Conservation (phyloP, 257 asterid species). For the Solanum corneliomulleri region DNA sequence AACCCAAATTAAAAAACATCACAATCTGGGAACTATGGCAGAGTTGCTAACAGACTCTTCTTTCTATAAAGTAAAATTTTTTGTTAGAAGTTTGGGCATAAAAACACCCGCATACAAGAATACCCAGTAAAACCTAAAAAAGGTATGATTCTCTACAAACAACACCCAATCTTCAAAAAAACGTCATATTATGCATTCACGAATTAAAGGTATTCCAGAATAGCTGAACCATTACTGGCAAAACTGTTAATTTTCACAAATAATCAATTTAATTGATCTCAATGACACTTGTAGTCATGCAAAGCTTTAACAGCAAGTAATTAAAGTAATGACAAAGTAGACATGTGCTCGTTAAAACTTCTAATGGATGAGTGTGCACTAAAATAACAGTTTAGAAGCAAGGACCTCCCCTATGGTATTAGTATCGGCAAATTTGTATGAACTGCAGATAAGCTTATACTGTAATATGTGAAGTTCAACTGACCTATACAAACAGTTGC, state of each 20-base stretch:
- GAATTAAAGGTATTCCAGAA: not conserved
- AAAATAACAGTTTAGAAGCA: not conserved
- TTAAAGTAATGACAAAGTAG: not conserved
- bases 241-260: not conserved
- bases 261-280: not conserved
- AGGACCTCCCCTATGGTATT: not conserved
- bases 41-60: not conserved
- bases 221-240: not conserved
- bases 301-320: not conserved
- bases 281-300: not conserved
- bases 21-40: not conserved
- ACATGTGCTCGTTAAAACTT: not conserved
- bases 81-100: not conserved
- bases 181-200: not conserved
- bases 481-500: slow-evolving; percentile 58
- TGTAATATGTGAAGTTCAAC: not conserved
- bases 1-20: not conserved
- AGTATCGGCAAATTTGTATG: not conserved
- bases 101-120: not conserved
- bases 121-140: not conserved
- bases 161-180: not conserved
- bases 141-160: not conserved
- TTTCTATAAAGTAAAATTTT: not conserved
- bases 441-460: not conserved
- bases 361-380: not conserved